Conservation (phyloP, 1,284 basidiomycete genomes). For the Apiotrichum montevideense region DNA sequence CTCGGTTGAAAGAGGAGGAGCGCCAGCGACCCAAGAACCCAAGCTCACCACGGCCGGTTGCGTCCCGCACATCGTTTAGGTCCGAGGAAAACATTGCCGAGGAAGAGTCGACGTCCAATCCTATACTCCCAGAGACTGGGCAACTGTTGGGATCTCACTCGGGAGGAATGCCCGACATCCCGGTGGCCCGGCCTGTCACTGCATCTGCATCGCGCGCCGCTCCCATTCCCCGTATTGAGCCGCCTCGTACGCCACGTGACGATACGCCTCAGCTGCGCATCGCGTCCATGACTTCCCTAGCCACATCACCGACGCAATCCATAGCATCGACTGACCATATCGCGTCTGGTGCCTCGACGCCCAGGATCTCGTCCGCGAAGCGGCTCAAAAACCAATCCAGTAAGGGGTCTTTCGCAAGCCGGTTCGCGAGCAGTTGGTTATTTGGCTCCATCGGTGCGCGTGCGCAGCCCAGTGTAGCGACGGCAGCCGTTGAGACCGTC, state of each 20-base stretch:
- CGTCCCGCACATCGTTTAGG: conserved; percentile 3
- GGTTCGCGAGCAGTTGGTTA: conserved; percentile 38
- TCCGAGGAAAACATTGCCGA: conserved; percentile 5
- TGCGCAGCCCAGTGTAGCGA: conserved; percentile 35
- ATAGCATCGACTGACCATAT: conserved; percentile 5
- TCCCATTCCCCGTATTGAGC: background rate
- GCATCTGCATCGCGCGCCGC: background rate
- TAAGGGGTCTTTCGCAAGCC: conserved; percentile 34
- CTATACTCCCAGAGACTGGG: conserved; percentile 5
- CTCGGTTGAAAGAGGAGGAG: conserved; percentile 22
- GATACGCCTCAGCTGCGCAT: conserved; percentile 1
- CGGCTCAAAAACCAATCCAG: conserved; percentile 36
- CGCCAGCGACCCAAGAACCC: background rate
- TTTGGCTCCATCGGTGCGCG: conserved; percentile 29
- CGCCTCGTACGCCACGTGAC: conserved; percentile 3
- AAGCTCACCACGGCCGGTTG: background rate
- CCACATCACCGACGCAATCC: conserved; percentile 10
- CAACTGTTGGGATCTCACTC: background rate
- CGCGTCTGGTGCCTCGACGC: conserved; percentile 35
- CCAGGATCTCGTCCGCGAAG: conserved; percentile 28
- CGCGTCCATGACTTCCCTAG: conserved; percentile 7
- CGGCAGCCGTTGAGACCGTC: conserved; percentile 32
- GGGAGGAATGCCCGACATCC: conserved; percentile 14
- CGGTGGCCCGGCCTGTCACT: background rate
- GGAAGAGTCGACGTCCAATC: conserved; percentile 10